phyloP scores from a whole-genome alignment of 1,284 basidiomycete genomes.

The Moesziomyces sp. region DNA sequence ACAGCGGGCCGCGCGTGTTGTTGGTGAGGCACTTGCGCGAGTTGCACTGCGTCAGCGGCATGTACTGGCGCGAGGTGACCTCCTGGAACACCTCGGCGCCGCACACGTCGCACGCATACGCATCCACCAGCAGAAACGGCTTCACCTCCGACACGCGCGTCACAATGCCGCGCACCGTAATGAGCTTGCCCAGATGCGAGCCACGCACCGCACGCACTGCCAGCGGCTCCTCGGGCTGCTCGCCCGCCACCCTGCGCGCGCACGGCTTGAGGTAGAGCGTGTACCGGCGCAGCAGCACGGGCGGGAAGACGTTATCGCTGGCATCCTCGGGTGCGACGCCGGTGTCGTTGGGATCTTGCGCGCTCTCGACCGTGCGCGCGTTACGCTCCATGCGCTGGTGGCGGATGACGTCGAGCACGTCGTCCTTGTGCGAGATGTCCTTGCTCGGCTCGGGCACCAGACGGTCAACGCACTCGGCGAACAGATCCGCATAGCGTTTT shows the following conservation, averaged over 20 bases:
- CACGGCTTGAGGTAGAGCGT: slow-evolving; percentile 93
- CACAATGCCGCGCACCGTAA: slow-evolving; percentile 96
- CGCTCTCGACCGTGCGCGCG: slow-evolving; percentile 74
- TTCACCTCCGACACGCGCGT: slow-evolving; percentile 99
- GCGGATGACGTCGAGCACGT: slow-evolving; percentile 66
- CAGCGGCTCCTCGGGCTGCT: slow-evolving; percentile 69
- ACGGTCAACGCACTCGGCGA: slow-evolving; percentile 86
- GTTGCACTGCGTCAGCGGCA: slow-evolving; percentile 83
- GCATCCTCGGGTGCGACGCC: slow-evolving; percentile 38
- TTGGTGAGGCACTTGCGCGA: slow-evolving; percentile 81
- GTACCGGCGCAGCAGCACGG: slow-evolving; percentile 90
- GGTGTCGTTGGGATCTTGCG: slow-evolving; percentile 37
- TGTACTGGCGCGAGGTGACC: slow-evolving; percentile 90
- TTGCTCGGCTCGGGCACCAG: slow-evolving; percentile 78
- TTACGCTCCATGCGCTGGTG: slow-evolving; percentile 92
- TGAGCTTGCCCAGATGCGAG: slow-evolving; percentile 84
- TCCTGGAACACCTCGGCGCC: slow-evolving; percentile 99
- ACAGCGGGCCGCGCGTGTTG: slow-evolving; percentile 86
- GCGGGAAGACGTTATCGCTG: slow-evolving; percentile 71
- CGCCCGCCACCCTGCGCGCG: slow-evolving; percentile 65
- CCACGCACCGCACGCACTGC: slow-evolving; percentile 93
- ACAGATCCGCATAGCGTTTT: slow-evolving; percentile 88
- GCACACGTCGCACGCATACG: slow-evolving; percentile 97
- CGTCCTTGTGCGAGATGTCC: slow-evolving; percentile 78
- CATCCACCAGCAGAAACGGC: slow-evolving; percentile 94